Conservation (phyloP, 495 filamentous ascomycete genomes). For the Aspergillus egyptiacus region DNA sequence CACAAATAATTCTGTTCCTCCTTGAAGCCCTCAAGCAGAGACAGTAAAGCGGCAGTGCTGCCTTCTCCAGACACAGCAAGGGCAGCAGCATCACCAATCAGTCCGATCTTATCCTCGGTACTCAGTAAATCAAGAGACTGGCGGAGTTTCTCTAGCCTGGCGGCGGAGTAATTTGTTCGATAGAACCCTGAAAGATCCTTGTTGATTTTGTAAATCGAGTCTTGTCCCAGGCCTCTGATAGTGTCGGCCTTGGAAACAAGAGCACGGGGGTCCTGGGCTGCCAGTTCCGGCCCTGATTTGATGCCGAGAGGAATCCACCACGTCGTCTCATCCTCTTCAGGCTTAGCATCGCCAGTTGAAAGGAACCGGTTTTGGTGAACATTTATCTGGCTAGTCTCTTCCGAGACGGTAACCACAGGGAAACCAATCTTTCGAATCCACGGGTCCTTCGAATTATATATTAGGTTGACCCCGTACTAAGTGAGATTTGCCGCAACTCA, state of each 20-base stretch:
- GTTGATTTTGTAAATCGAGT: slow-evolving; percentile 86
- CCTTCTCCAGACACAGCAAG: slow-evolving; percentile 82
- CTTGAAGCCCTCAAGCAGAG: slow-evolving; percentile 73
- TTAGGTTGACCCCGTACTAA: background rate
- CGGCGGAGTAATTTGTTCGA: slow-evolving; percentile 81
- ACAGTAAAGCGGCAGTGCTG: slow-evolving; percentile 69
- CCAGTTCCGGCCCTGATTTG: slow-evolving; percentile 45
- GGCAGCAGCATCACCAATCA: slow-evolving; percentile 87
- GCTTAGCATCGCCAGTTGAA: slow-evolving; percentile 81
- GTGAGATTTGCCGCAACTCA: slow-evolving; percentile 24
- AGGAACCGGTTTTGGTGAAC: slow-evolving; percentile 85
- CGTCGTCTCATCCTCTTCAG: slow-evolving; percentile 81
- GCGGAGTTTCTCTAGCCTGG: slow-evolving; percentile 71
- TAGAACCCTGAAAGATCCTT: slow-evolving; percentile 85
- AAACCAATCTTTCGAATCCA: slow-evolving; percentile 96
- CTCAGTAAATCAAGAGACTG: slow-evolving; percentile 64
- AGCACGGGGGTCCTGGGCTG: slow-evolving; percentile 40
- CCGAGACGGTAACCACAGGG: slow-evolving; percentile 78
- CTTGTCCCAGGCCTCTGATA: slow-evolving; percentile 64
- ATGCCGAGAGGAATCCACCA: slow-evolving; percentile 95
- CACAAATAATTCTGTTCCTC: slow-evolving; percentile 75
- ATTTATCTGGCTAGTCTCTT: slow-evolving; percentile 73
- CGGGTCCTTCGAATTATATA: slow-evolving; percentile 46
- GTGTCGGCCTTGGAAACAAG: slow-evolving; percentile 72
- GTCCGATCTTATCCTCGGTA: slow-evolving; percentile 82